These are phyloP conservation scores for Triglochin maritima DNA, from an alignment of 106 monocot genomes.

Conservation along the genomic window DNA sequence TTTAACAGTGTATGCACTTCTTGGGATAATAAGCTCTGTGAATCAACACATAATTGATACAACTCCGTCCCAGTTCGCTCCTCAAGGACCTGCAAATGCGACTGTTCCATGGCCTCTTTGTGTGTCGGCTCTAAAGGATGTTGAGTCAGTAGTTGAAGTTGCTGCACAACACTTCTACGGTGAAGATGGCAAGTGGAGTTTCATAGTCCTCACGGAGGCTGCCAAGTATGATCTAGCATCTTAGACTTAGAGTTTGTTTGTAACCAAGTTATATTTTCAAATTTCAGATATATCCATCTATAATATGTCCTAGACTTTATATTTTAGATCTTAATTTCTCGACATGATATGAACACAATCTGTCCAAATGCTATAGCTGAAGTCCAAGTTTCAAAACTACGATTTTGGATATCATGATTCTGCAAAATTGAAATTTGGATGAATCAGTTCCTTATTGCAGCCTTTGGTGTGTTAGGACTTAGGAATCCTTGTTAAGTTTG, in stretches of 20 bases:
- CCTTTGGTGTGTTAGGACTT: too few species aligned
- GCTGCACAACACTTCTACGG: conserved; percentile 68
- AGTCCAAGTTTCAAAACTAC: background rate
- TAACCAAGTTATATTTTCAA: too few species aligned
- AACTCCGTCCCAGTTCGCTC: conserved; percentile 8
- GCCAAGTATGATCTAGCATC: conserved; percentile 46
- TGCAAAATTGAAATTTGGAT: background rate
- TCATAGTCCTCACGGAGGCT: conserved; percentile 48
- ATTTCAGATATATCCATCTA: too few species aligned
- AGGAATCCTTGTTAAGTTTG: too few species aligned
- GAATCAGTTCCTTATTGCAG: too few species aligned
- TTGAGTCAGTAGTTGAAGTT: conserved; percentile 81
- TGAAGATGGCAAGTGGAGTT: conserved; percentile 82
- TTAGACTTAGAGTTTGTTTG: background rate
- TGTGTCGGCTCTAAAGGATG: conserved; percentile 64
- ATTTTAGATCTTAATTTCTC: too few species aligned
- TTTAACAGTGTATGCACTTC: conserved; percentile 63
- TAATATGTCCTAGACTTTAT: too few species aligned
- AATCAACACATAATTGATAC: conserved; percentile 85
- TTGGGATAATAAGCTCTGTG: conserved; percentile 64
- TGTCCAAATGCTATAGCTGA: background rate
- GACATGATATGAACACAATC: too few species aligned
- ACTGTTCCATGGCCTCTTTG: conserved; percentile 65
- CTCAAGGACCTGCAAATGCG: conserved; percentile 8
- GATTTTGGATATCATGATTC: background rate